Conservation (phyloP, 1,284 basidiomycete genomes). For the Neolentinus lepideus region DNA sequence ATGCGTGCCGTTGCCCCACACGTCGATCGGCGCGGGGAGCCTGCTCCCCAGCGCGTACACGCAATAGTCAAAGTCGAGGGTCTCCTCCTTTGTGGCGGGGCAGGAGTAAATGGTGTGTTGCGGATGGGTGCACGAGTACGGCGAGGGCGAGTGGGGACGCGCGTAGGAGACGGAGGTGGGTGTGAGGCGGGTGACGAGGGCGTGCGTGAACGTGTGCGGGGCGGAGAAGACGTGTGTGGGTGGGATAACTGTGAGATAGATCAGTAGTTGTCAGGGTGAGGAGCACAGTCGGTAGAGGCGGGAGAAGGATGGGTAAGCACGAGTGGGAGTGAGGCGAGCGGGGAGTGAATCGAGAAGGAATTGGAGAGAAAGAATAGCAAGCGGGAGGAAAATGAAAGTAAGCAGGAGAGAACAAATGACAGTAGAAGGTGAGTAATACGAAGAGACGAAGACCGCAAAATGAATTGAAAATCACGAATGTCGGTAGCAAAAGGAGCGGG, state of each 20-base stretch:
- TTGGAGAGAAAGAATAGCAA: not conserved
- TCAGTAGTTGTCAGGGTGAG: not conserved
- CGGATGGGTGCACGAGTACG: constrained; percentile 8
- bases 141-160: constrained; percentile 36
- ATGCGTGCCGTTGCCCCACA: constrained; percentile 43
- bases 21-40: constrained; percentile 47
- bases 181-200: constrained; percentile 37
- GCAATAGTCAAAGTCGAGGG: constrained; percentile 42
- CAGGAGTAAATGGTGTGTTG: not conserved
- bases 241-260: constrained; percentile 45
- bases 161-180: constrained; percentile 39
- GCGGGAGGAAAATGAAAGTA: constrained; percentile 4
- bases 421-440: too few relatives aligned
- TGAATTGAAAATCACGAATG: not conserved
- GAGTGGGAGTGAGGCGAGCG: not conserved
- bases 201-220: constrained; percentile 31
- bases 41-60: constrained; percentile 54
- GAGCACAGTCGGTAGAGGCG: not conserved
- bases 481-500: not conserved
- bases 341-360: not conserved
- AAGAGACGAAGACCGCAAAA: too few relatives aligned
- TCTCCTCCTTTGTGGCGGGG: constrained; percentile 16
- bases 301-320: too few relatives aligned
- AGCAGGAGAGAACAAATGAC: not conserved
- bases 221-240: constrained; percentile 39